A percentile compares a stretch with the other conserved stretches of the same genome.
These are phyloP conservation scores for Keqinozyma sinolaborantium DNA, from an alignment of 1,139 yeast species.

Conservation along the genomic window DNA sequence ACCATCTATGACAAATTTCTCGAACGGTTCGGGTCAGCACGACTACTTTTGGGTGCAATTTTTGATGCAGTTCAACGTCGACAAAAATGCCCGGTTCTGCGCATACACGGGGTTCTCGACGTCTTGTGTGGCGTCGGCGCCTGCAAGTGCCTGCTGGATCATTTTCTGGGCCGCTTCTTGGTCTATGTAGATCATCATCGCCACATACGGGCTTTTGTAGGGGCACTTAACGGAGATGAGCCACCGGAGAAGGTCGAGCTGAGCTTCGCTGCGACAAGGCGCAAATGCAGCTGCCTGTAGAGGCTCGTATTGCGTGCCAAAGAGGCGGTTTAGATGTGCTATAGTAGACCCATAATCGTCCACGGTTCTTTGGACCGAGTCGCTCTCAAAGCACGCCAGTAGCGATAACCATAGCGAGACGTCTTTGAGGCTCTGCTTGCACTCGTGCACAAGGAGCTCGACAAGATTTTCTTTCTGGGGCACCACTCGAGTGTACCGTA, in stretches of 20 bases:
- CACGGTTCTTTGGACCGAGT: conserved; percentile 4
- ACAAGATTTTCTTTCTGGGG: conserved; percentile 5
- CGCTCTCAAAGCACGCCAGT: conserved; percentile 4
- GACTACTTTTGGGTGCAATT: no score
- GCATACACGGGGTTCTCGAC: no score
- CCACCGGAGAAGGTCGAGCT: conserved; percentile 16
- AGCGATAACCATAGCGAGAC: conserved; percentile 32
- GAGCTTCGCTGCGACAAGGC: no score
- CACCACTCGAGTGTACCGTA: conserved; percentile 10
- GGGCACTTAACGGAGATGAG: conserved; percentile 19
- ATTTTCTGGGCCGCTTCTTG: no score
- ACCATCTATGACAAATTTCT: not conserved
- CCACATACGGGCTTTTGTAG: conserved; percentile 14
- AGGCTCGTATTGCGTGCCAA: not conserved
- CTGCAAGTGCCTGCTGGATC: no score
- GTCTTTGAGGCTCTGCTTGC: conserved; percentile 25
- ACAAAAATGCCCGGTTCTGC: no score
- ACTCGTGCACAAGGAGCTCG: conserved; percentile 6
- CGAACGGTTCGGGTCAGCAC: no score
- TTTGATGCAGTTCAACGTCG: no score
- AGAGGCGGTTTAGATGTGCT: conserved; percentile 5
- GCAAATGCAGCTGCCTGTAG: not conserved
- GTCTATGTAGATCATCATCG: no score
- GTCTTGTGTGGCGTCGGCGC: no score
- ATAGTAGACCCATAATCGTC: conserved; percentile 16